Conservation (phyloP, 768 basidiomycete species). For the Clitopilus passeckerianus region DNA sequence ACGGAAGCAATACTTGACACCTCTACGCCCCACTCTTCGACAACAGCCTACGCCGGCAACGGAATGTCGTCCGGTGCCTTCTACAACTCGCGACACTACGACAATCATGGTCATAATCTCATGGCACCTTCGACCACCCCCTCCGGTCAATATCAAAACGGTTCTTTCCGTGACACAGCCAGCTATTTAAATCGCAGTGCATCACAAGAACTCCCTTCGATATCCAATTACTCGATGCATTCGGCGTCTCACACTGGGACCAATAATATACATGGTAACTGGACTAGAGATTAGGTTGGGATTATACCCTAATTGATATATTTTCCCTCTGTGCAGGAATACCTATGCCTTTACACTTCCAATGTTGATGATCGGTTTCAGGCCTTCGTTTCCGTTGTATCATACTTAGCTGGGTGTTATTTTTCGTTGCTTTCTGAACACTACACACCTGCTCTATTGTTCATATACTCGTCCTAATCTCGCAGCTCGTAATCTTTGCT, state of each 20-base stretch:
- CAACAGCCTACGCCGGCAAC: neutral
- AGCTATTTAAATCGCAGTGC: slow-evolving; percentile 9
- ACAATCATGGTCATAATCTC: slow-evolving; percentile 5
- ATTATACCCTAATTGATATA: neutral
- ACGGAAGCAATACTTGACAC: neutral
- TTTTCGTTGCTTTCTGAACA: neutral
- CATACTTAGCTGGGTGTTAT: neutral
- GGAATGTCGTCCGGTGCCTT: neutral
- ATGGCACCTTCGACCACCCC: neutral
- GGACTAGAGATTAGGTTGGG: slow-evolving; percentile 13
- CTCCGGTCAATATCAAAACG: neutral
- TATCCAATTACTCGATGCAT: slow-evolving; percentile 15
- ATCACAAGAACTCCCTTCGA: slow-evolving; percentile 11
- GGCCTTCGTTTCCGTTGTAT: neutral
- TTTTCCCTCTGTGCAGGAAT: neutral
- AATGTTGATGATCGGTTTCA: neutral
- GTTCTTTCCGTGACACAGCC: slow-evolving; percentile 11
- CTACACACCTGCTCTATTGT: neutral
- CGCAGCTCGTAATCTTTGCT: neutral
- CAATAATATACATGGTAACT: slow-evolving; percentile 11
- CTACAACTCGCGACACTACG: slow-evolving; percentile 1
- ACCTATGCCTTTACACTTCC: neutral
- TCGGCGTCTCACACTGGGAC: slow-evolving; percentile 4
- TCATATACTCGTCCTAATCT: neutral
- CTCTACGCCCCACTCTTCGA: neutral